Evolutionary conservation across 768 basidiomycete species (phyloP).

Genomic region (Collybia mongolica): DNA sequence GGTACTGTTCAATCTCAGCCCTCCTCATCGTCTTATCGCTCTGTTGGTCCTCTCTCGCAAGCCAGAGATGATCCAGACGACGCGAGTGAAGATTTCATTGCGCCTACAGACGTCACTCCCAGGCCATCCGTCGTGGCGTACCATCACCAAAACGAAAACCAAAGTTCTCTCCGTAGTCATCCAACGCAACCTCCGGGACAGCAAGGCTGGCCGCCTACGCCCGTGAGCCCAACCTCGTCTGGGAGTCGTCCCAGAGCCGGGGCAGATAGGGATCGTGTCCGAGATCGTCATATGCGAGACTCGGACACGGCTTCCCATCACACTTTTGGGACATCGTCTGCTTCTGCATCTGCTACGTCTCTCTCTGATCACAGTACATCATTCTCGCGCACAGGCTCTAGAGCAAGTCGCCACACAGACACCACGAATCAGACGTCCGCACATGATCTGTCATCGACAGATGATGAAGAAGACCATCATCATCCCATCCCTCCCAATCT

Average conservation of each 20-base stretch:
- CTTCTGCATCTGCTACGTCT: slow-evolving; percentile 45
- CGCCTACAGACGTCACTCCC: slow-evolving; percentile 45
- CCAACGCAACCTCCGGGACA: slow-evolving; percentile 25
- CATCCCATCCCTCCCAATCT: slow-evolving; percentile 28
- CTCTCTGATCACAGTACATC: slow-evolving; percentile 32
- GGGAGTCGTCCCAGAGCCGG: slow-evolving; percentile 2
- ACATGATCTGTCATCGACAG: slow-evolving; percentile 32
- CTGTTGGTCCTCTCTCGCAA: slow-evolving; percentile 36
- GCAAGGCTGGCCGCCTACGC: slow-evolving; percentile 11
- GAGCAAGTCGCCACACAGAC: slow-evolving; percentile 26
- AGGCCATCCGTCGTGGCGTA: slow-evolving; percentile 46
- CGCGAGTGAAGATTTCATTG: slow-evolving; percentile 31
- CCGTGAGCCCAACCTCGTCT: slow-evolving; percentile 1
- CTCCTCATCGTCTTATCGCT: slow-evolving; percentile 24
- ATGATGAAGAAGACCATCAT: slow-evolving; percentile 32
- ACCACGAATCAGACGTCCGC: slow-evolving; percentile 33
- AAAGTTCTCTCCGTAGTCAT: slow-evolving; percentile 25
- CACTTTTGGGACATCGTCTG: slow-evolving; percentile 47
- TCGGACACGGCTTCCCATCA: slow-evolving; percentile 46
- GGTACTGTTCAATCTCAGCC: slow-evolving; percentile 36
- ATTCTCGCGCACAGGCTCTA: slow-evolving; percentile 27
- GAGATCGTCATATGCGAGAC: slow-evolving; percentile 15
- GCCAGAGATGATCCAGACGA: slow-evolving; percentile 29
- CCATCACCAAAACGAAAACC: slow-evolving; percentile 10
- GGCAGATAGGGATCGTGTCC: slow-evolving; percentile 6